Percentiles rank a stretch among this genome's conserved stretches.
phyloP scores from a whole-genome alignment of 148 eudicot species.

The Nyssa sinensis region DNA sequence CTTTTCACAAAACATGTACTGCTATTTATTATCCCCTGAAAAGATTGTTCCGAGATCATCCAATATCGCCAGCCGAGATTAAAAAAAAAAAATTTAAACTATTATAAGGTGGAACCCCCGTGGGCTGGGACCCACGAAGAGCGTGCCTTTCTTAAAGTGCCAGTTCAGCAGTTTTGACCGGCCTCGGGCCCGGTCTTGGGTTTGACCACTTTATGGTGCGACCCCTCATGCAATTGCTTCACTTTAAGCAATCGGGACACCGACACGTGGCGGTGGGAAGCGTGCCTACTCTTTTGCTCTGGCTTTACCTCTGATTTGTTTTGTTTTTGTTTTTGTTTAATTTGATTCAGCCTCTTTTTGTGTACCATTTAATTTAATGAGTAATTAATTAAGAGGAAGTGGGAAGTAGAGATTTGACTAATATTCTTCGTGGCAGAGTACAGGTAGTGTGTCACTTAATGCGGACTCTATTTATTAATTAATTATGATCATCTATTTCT shows the following conservation, averaged over 20 bases:
- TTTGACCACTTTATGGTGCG: conserved; percentile 1
- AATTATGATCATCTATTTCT: too few relatives aligned
- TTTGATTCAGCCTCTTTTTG: background rate
- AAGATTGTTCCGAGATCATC: too few relatives aligned
- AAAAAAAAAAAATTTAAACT: background rate
- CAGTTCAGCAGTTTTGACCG: conserved; percentile 18
- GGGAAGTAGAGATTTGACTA: background rate
- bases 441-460: background rate
- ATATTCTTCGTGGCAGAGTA: background rate
- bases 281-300: background rate
- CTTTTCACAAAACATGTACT: too few relatives aligned
- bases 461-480: too few relatives aligned
- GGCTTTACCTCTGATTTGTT: background rate
- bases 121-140: conserved; percentile 12
- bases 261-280: background rate
- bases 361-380: background rate
- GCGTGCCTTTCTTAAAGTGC: conserved; percentile 11
- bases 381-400: background rate
- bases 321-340: background rate
- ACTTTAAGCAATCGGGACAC: background rate
- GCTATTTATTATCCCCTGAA: too few relatives aligned
- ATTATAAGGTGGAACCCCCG: background rate
- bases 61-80: too few relatives aligned
- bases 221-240: background rate
- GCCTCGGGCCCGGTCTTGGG: conserved; percentile 6